These are phyloP conservation scores for Amborella trichopoda DNA, from an alignment of 164 flowering plant species.

Conservation along the genomic window DNA sequence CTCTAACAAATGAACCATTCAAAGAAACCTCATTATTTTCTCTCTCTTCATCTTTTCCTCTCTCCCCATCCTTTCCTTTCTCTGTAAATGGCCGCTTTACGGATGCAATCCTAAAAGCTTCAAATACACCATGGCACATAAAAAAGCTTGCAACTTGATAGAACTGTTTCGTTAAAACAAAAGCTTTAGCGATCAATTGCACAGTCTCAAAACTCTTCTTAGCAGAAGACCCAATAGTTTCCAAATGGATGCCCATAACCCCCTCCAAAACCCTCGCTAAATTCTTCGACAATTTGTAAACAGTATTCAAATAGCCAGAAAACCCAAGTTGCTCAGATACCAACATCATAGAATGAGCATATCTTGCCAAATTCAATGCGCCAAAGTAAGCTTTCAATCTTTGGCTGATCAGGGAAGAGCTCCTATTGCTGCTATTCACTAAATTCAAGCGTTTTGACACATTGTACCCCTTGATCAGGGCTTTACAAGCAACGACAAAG, in stretches of 20 bases:
- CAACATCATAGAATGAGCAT: background rate
- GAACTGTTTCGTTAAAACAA: conserved; percentile 3
- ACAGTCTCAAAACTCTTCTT: conserved; percentile 4
- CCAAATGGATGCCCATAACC: conserved; percentile 7
- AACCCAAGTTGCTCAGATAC: conserved; percentile 4
- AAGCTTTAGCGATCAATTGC: conserved; percentile 6
- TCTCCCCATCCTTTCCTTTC: no score
- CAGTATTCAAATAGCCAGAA: conserved; percentile 4
- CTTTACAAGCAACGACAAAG: conserved; percentile 3
- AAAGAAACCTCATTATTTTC: no score
- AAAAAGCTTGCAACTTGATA: conserved; percentile 1
- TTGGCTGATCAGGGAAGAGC: background rate
- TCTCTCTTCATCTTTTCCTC: no score
- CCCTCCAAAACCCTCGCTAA: conserved; percentile 8
- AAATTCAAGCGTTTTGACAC: conserved; percentile 4
- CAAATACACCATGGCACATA: no score
- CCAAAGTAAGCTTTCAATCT: conserved; percentile 5
- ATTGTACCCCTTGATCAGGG: conserved; percentile 4
- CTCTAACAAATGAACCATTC: no score
- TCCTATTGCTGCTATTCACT: background rate
- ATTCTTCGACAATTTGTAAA: conserved; percentile 10
- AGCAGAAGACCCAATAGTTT: background rate
- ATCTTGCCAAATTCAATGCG: conserved; percentile 6
- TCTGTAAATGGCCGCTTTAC: no score
- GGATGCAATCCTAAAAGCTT: no score